A percentile compares a stretch with the other conserved stretches of the same genome.
Conservation (phyloP, 805 yeast genomes). For the Kregervanrija delftensis region DNA sequence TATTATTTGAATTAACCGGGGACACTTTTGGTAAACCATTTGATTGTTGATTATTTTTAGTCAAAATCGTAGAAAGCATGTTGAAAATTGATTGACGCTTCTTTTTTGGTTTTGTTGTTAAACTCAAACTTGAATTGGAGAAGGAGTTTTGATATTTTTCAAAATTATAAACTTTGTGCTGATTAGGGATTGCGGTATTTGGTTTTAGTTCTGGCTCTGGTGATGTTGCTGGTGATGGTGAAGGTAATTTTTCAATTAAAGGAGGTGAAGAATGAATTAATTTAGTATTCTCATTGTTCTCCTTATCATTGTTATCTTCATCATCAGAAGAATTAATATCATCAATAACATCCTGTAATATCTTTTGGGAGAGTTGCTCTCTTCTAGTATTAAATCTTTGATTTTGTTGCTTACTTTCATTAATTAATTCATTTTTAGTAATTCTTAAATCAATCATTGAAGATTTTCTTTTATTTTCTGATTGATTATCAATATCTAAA, state of each 20-base stretch:
- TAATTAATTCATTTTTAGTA: too few species aligned
- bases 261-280: too few species aligned
- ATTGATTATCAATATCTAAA: too few species aligned
- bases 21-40: too few species aligned
- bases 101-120: slow-evolving; percentile 4
- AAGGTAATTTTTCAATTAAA: too few species aligned
- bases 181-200: not conserved
- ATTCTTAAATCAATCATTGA: too few species aligned
- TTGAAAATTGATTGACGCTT: slow-evolving; percentile 24
- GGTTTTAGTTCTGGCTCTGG: not conserved
- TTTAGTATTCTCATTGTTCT: too few species aligned
- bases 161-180: not conserved
- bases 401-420: not conserved
- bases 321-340: slow-evolving; percentile 4
- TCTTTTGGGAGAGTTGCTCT: slow-evolving; percentile 1
- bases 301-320: slow-evolving; percentile 2
- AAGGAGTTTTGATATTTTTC: slow-evolving; percentile 5
- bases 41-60: too few species aligned
- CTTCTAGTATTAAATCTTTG: not conserved
- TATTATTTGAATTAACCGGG: too few species aligned
- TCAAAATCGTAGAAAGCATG: slow-evolving; percentile 9
- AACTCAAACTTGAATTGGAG: too few species aligned
- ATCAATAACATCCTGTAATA: slow-evolving; percentile 4
- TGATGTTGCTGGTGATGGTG: too few species aligned
- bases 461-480: too few species aligned